Evolutionary conservation across 164 flowering plant species (phyloP).

Genomic region (Chimonanthus praecox): DNA sequence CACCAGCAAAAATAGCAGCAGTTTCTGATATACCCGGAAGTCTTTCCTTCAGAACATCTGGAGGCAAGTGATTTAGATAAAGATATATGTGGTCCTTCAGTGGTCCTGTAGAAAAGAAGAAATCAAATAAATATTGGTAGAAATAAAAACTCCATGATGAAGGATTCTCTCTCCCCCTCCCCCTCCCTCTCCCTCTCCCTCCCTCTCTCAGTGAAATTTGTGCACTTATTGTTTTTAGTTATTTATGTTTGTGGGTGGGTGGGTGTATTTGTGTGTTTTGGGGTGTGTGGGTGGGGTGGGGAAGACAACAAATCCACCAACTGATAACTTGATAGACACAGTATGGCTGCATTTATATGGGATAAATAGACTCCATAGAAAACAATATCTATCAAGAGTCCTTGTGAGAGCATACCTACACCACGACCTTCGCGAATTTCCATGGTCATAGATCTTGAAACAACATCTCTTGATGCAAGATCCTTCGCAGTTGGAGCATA

Average conservation of each 20-base stretch:
- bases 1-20: conserved; percentile 99
- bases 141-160: too few species aligned
- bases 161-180: too few species aligned
- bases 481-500: conserved; percentile 99
- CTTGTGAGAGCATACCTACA: conserved; percentile 59
- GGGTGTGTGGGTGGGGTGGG: too few species aligned
- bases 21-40: conserved; percentile 99
- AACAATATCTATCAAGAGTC: neutral
- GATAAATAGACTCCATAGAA: neutral
- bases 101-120: conserved; percentile 21
- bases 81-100: conserved; percentile 64
- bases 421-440: conserved; percentile 99
- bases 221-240: too few species aligned
- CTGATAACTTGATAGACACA: neutral
- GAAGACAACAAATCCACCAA: neutral
- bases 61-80: conserved; percentile 96
- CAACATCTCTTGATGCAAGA: conserved; percentile 99
- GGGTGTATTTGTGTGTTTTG: too few species aligned
- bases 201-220: too few species aligned
- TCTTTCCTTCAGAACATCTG: conserved; percentile 98
- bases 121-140: neutral
- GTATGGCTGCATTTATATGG: neutral
- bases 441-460: conserved; percentile 99
- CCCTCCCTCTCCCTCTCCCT: too few species aligned
- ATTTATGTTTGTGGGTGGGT: too few species aligned